Evolutionary conservation across 805 yeast species (phyloP), one percentile per base, ranked within the genome.

Genomic region (Starmerella kuoi): DNA sequence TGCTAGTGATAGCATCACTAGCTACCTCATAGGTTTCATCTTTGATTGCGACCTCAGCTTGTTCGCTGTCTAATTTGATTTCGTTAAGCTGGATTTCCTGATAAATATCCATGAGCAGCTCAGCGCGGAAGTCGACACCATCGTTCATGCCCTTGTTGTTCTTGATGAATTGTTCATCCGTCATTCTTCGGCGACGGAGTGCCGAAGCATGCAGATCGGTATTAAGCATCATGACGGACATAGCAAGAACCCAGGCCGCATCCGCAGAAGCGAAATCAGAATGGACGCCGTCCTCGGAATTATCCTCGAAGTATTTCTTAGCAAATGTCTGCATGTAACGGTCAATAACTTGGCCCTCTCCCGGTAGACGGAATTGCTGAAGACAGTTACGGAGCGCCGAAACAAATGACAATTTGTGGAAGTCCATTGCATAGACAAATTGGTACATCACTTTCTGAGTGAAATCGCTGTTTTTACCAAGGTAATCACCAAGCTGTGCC

Each of bases 341-440:
- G 67, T 91, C 98, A 58, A 91, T 88, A 57, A 91, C 88, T 64
- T 91, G 99, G 4, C 95, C 87, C 63, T 91, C 99, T 38, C 99
- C 99, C 2, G 99, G 98, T 46, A 91, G 70, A 59, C 98, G 71
- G 64, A 91, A 93, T 37, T 76, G 70, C 57, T 93, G 98, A 45
- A 91, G 68, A 55, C 85, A 85, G 14, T 64, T 67, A 51, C 98
- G 73, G 65, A 91, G 66, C 0, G 97, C 93, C 52, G 79, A 94
- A 14, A 87, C 86, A 57, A 91, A 86, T 1, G 76, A 66, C 50
- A 70, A 59, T 26, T 69, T 68, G 4, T 70, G 63, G 59, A 91
- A 88, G 42, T 86, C 83, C 77, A 91, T 78, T 49, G 70, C 64
- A 56, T 87, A 95, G 23, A 88, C 94, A 65, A 91, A 91, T 5